These are phyloP conservation scores for Hortiboletus campestris DNA, from an alignment of 768 basidiomycete species.

Conservation along the genomic window DNA sequence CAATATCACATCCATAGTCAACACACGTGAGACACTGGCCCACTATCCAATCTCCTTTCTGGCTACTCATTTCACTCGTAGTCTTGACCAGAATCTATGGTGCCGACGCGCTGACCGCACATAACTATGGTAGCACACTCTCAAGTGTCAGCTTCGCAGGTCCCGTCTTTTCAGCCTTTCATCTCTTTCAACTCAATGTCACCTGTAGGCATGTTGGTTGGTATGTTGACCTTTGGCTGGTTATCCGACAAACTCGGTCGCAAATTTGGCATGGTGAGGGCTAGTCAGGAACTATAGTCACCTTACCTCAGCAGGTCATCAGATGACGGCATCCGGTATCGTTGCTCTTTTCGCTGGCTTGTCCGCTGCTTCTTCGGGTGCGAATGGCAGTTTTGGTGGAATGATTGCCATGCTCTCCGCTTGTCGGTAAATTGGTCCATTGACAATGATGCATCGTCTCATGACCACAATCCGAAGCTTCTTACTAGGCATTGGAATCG, in stretches of 20 bases:
- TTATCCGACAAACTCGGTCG: constrained; percentile 84
- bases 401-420: constrained; percentile 76
- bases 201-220: constrained; percentile 77
- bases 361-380: constrained; percentile 80
- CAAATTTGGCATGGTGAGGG: constrained; percentile 80
- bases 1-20: constrained; percentile 43
- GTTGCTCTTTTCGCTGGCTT: constrained; percentile 82
- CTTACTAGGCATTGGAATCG: constrained; percentile 84
- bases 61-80: constrained; percentile 25
- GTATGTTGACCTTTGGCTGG: constrained; percentile 81
- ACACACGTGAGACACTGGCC: constrained; percentile 50
- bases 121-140: constrained; percentile 63
- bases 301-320: constrained; percentile 14
- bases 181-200: constrained; percentile 58
- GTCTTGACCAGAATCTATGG: constrained; percentile 76
- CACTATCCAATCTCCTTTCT: background rate
- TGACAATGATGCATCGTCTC: background rate
- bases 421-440: constrained; percentile 53
- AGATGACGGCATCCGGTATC: constrained; percentile 83
- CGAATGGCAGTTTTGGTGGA: constrained; percentile 65
- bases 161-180: constrained; percentile 65
- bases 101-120: constrained; percentile 42
- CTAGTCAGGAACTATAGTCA: background rate
- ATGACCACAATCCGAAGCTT: constrained; percentile 47
- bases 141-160: constrained; percentile 79